phyloP scores from a whole-genome alignment of 805 yeast species.

The Yamadazyma phyllophila region DNA sequence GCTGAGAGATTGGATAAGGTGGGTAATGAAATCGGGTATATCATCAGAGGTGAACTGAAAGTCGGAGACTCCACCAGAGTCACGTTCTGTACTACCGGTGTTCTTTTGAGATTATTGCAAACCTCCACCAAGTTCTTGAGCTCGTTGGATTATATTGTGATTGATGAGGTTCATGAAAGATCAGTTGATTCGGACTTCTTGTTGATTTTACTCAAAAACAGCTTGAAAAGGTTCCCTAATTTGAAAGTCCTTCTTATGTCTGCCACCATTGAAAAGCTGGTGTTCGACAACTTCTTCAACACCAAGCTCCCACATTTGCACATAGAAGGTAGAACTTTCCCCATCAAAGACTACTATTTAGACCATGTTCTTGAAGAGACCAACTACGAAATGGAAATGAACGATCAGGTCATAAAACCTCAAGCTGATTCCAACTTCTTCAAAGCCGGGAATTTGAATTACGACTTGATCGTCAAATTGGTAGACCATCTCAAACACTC shows the following conservation, averaged over 20 bases:
- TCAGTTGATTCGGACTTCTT: slow-evolving; percentile 88
- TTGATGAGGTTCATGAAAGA: slow-evolving; percentile 97
- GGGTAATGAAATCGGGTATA: slow-evolving; percentile 83
- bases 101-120: slow-evolving; percentile 81
- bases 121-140: slow-evolving; percentile 41
- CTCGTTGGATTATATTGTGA: slow-evolving; percentile 65
- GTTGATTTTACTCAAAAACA: slow-evolving; percentile 67
- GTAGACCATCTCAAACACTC: slow-evolving; percentile 22
- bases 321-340: slow-evolving; percentile 91
- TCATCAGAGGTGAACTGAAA: slow-evolving; percentile 86
- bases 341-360: slow-evolving; percentile 74
- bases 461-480: slow-evolving; percentile 62
- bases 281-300: slow-evolving; percentile 66
- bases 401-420: slow-evolving; percentile 49
- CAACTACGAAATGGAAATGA: slow-evolving; percentile 51
- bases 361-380: slow-evolving; percentile 60
- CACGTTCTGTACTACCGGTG: slow-evolving; percentile 92
- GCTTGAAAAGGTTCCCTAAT: slow-evolving; percentile 49
- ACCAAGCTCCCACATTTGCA: slow-evolving; percentile 60
- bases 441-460: slow-evolving; percentile 66
- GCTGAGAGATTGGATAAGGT: slow-evolving; percentile 66
- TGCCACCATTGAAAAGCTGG: slow-evolving; percentile 79
- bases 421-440: slow-evolving; percentile 66
- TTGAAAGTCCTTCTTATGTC: slow-evolving; percentile 83
- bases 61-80: slow-evolving; percentile 61